Base-by-base conservation (phyloP, 2,329 filamentous ascomycete genomes). In the Cladosporium colombiae region DNA sequence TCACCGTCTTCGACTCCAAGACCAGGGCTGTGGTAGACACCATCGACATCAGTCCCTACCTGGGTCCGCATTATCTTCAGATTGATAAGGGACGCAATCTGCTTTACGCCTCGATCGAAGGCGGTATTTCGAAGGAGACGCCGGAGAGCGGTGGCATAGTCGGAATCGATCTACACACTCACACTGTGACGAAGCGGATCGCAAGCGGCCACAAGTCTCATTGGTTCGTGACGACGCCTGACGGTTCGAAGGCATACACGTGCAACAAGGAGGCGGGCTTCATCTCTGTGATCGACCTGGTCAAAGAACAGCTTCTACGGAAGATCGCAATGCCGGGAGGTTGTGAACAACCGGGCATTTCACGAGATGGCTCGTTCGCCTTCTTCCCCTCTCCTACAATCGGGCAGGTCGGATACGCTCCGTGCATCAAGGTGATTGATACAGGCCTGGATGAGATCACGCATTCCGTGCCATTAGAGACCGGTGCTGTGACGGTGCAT, bases 201-300 rank as follows among this genome's bases (percentile, higher is more conserved):
- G 50, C 52, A 31, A 65, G 65, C 11, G 62, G 56, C n/a, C 59
- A 61, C 46, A 67, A 61, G 33, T 59, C 62, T 5, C 67, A 68
- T 44, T 68, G 67, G 67, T 68, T 68, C 59, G 65, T 67, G 23
- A 67, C 66, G 62, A 67, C 67, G 18, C 67, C 67, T 25, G 61
- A 68, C 31, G 65, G 67, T 6, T 55, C 52, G 7, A 68, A 67
- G 49, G 67, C 62, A 5, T 68, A 65, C 37, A 68, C 67, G 13
- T 67, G 67, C 61, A 68, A 68, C 57, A 68, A 68, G 57, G 65
- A 66, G 37, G 67, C 58, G 21, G 58, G 18, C 8, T 49, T 29
- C 40, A 50, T 50, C 40, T 61, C 58, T 6, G 58, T 61, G 8
- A 61, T 61, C 29, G 58, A 61, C 33, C 16, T 61, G 58, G 7